Percentiles rank a stretch among this genome's conserved stretches.
phyloP scores from a whole-genome alignment of 148 eudicot genomes.

The Silene conica region DNA sequence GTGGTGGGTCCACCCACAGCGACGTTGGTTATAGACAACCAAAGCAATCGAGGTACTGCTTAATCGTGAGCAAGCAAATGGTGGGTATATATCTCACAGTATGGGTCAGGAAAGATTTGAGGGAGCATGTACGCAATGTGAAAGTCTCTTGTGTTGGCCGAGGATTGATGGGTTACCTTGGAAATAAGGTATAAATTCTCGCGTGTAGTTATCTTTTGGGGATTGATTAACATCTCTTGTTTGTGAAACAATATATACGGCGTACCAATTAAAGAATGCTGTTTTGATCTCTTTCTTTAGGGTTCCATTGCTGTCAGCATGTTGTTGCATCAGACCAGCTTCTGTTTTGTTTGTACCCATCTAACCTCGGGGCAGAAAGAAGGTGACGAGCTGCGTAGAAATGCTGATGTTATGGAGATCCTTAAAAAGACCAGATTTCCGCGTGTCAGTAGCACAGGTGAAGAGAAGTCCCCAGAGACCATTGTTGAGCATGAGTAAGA shows the following conservation, averaged over 20 bases:
- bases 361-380: constrained; percentile 94
- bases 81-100: constrained; percentile 85
- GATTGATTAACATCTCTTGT: not conserved
- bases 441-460: constrained; percentile 44
- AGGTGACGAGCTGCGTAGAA: constrained; percentile 89
- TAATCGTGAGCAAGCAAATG: constrained; percentile 93
- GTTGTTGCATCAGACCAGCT: constrained; percentile 89
- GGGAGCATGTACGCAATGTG: constrained; percentile 74
- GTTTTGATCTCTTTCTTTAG: constrained; percentile 35
- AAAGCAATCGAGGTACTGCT: constrained; percentile 59
- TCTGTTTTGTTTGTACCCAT: constrained; percentile 94
- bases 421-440: constrained; percentile 91
- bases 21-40: constrained; percentile 47
- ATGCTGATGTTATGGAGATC: constrained; percentile 91
- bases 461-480: constrained; percentile 87
- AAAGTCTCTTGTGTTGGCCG: constrained; percentile 94
- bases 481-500: constrained; percentile 91
- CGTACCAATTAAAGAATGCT: not conserved
- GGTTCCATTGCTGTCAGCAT: constrained; percentile 95
- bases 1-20: constrained; percentile 35
- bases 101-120: constrained; percentile 82
- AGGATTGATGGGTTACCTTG: constrained; percentile 94
- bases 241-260: not conserved
- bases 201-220: not conserved
- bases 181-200: constrained; percentile 68